Evolutionary conservation across 139 green algal species (phyloP).

Genomic region (Coelastrella sp.): DNA sequence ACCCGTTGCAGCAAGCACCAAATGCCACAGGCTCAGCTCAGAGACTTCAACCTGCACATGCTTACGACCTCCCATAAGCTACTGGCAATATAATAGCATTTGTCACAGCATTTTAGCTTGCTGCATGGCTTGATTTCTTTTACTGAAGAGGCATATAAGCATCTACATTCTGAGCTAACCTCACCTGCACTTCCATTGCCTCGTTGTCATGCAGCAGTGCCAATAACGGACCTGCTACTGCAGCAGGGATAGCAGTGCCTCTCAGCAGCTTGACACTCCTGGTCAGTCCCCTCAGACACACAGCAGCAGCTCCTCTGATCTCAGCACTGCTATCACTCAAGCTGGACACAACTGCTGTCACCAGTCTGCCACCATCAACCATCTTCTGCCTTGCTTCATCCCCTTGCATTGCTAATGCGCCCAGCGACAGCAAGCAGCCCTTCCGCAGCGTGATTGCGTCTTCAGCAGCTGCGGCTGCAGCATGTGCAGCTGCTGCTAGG

Average conservation of each 20-base stretch:
- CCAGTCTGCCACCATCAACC: conserved; percentile 64
- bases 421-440: conserved; percentile 69
- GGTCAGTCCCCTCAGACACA: conserved; percentile 79
- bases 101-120: too few relatives aligned
- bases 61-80: too few relatives aligned
- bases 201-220: conserved; percentile 61
- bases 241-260: conserved; percentile 52
- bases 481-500: neutral
- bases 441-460: neutral
- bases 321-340: neutral
- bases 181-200: conserved; percentile 57
- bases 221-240: conserved; percentile 73
- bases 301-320: conserved; percentile 76
- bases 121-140: too few relatives aligned
- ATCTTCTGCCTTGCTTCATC: conserved; percentile 77
- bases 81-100: too few relatives aligned
- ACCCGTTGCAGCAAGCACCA: too few relatives aligned
- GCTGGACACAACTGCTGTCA: neutral
- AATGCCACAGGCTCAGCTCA: too few relatives aligned
- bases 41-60: too few relatives aligned
- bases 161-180: neutral
- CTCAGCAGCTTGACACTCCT: conserved; percentile 69
- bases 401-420: conserved; percentile 65
- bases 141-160: too few relatives aligned
- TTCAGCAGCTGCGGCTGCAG: neutral